Evolutionary conservation across 108 stramenopile genomes (phyloP).

Genomic region (Cyclostephanos tholiformis): DNA sequence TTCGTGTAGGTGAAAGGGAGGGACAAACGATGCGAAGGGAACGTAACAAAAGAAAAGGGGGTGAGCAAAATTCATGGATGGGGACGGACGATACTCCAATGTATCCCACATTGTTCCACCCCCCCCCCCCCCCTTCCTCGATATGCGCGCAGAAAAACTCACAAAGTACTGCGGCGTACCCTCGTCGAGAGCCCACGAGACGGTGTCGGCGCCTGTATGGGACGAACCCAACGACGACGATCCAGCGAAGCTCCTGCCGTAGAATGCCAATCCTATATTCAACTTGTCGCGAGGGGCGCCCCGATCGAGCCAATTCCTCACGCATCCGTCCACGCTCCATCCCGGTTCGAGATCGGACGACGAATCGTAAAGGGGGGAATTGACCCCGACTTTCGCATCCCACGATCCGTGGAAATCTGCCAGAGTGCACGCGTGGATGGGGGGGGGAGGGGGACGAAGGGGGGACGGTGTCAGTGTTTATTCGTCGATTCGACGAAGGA

Average conservation of each 20-base stretch:
- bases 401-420: conserved; percentile 15
- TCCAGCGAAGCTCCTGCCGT: conserved; percentile 25
- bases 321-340: conserved; percentile 42
- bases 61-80: background rate
- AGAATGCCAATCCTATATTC: conserved; percentile 34
- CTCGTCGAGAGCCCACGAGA: conserved; percentile 24
- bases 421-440: no score
- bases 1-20: background rate
- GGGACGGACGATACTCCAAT: background rate
- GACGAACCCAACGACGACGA: conserved; percentile 6
- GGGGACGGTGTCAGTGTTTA: background rate
- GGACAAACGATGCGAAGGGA: background rate
- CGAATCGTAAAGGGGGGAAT: conserved; percentile 17
- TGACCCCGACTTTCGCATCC: conserved; percentile 14
- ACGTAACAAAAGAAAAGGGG: background rate
- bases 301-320: conserved; percentile 21
- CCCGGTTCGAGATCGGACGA: conserved; percentile 14
- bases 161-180: conserved; percentile 43
- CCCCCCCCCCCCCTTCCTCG: no score
- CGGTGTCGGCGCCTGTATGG: conserved; percentile 21
- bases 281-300: conserved; percentile 32
- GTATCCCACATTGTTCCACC: no score
- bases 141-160: conserved; percentile 2
- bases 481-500: background rate
- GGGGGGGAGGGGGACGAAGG: background rate